A percentile compares a stretch with the other conserved stretches of the same genome.
These are phyloP conservation scores for Skeletonema tropicum DNA, from an alignment of 108 stramenopile species.

Conservation along the genomic window DNA sequence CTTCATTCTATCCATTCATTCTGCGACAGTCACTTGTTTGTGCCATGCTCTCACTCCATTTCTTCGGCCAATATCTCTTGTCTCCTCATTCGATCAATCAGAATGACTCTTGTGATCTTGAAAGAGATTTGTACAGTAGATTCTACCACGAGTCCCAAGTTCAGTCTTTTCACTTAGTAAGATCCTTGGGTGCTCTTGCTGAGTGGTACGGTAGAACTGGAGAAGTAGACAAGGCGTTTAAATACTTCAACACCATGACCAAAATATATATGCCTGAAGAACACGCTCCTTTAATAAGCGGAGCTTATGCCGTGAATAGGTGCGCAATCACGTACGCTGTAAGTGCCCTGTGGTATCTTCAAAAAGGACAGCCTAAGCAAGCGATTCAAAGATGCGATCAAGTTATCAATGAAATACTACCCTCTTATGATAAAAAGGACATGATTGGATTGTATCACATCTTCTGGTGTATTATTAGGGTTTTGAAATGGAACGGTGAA, in stretches of 20 bases:
- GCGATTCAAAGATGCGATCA: constrained; percentile 37
- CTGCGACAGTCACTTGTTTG: too few relatives aligned
- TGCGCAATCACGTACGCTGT: constrained; percentile 28
- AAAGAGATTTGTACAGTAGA: constrained; percentile 33
- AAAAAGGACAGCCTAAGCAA: constrained; percentile 23
- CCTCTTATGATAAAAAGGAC: constrained; percentile 32
- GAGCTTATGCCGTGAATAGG: constrained; percentile 27
- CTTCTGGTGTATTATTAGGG: constrained; percentile 23
- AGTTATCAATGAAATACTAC: constrained; percentile 29
- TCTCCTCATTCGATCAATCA: too few relatives aligned
- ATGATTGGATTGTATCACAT: constrained; percentile 29
- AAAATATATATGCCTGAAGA: constrained; percentile 26
- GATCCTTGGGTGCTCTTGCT: constrained; percentile 13
- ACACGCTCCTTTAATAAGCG: constrained; percentile 20
- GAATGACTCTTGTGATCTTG: constrained; percentile 29
- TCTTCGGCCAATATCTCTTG: too few relatives aligned
- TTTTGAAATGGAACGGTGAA: constrained; percentile 40
- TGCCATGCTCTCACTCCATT: too few relatives aligned
- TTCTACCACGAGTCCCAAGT: constrained; percentile 40
- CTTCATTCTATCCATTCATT: too few relatives aligned
- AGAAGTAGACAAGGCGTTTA: constrained; percentile 1
- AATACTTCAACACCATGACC: constrained; percentile 11
- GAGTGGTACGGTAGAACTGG: constrained; percentile 17
- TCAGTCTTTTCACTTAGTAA: constrained; percentile 33
- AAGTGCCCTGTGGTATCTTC: constrained; percentile 31